Evolutionary conservation across 495 filamentous ascomycete genomes (phyloP).

Genomic region (Penicillium waksmanii): DNA sequence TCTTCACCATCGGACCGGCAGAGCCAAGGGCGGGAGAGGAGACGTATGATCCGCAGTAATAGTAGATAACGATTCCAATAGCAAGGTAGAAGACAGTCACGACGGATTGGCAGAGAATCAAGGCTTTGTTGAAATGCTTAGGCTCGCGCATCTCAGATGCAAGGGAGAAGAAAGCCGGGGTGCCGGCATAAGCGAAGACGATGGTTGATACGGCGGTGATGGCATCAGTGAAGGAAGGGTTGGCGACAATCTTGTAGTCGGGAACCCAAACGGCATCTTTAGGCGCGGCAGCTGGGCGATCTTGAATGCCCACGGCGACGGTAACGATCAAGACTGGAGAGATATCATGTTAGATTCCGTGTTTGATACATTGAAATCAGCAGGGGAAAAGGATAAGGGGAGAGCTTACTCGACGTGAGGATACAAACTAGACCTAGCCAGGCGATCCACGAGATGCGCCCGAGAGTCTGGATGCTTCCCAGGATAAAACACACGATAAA

Average conservation of each 20-base stretch:
- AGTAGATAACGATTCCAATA: constrained; percentile 67
- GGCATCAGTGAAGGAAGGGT: constrained; percentile 36
- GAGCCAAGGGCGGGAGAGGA: constrained; percentile 70
- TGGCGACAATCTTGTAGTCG: constrained; percentile 37
- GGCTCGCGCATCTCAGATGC: constrained; percentile 75
- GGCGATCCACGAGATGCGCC: constrained; percentile 41
- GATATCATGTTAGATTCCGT: constrained; percentile 22
- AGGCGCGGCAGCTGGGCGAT: constrained; percentile 42
- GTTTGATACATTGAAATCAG: not conserved
- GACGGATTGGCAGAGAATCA: constrained; percentile 44
- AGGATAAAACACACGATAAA: constrained; percentile 36
- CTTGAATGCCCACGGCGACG: constrained; percentile 62
- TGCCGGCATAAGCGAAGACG: constrained; percentile 66
- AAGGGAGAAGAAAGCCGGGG: constrained; percentile 70
- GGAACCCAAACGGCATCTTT: constrained; percentile 32
- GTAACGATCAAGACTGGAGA: constrained; percentile 68
- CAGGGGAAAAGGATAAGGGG: not conserved
- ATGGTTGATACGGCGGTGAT: constrained; percentile 69
- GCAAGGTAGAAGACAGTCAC: constrained; percentile 64
- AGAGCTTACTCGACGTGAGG: constrained; percentile 37
- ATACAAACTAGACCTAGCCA: constrained; percentile 46
- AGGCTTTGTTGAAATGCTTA: constrained; percentile 57
- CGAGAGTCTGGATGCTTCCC: constrained; percentile 43
- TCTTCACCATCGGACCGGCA: constrained; percentile 59
- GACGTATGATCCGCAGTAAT: constrained; percentile 66